Evolutionary conservation across 2,329 filamentous ascomycete species (phyloP).

Genomic region (Fusarium albosuccineum): DNA sequence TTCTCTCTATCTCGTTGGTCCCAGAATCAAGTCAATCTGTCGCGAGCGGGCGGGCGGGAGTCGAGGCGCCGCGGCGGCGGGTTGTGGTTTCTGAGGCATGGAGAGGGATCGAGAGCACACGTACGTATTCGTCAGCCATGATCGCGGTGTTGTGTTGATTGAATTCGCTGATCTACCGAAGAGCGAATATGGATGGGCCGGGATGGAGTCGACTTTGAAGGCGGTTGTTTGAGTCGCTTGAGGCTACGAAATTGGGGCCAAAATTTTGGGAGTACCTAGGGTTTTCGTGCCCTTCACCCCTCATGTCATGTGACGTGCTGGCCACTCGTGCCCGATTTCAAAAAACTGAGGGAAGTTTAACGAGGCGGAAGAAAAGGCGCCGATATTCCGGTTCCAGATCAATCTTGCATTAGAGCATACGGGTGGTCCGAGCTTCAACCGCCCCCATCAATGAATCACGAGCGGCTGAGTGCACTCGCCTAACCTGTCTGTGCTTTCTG

Average conservation of each 20-base stretch:
- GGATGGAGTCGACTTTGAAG: slow-evolving; percentile 53
- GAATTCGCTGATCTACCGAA: slow-evolving; percentile 62
- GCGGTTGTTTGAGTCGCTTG: slow-evolving; percentile 33
- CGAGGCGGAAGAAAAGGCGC: slow-evolving; percentile 14
- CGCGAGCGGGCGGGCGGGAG: slow-evolving; percentile 21
- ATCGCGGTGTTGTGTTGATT: slow-evolving; percentile 61
- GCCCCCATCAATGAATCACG: not conserved
- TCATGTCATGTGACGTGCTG: slow-evolving; percentile 49
- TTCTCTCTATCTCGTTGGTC: slow-evolving; percentile 21
- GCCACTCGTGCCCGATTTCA: slow-evolving; percentile 14
- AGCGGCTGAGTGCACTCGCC: too few relatives aligned
- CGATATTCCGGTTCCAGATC: slow-evolving; percentile 17
- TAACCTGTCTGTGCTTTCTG: not conserved
- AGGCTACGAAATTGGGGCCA: slow-evolving; percentile 47
- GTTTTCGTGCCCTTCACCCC: slow-evolving; percentile 57
- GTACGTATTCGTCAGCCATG: slow-evolving; percentile 95
- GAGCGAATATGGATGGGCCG: slow-evolving; percentile 57
- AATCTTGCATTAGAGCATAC: not conserved
- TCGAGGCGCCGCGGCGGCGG: slow-evolving; percentile 46
- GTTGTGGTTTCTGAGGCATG: slow-evolving; percentile 37
- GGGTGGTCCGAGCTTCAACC: not conserved
- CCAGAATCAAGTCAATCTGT: slow-evolving; percentile 12
- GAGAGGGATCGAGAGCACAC: slow-evolving; percentile 56
- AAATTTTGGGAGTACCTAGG: slow-evolving; percentile 53
- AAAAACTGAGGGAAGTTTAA: slow-evolving; percentile 1